These are phyloP conservation scores for Phytopythium vexans DNA, from an alignment of 352 stramenopile species.

Conservation along the genomic window DNA sequence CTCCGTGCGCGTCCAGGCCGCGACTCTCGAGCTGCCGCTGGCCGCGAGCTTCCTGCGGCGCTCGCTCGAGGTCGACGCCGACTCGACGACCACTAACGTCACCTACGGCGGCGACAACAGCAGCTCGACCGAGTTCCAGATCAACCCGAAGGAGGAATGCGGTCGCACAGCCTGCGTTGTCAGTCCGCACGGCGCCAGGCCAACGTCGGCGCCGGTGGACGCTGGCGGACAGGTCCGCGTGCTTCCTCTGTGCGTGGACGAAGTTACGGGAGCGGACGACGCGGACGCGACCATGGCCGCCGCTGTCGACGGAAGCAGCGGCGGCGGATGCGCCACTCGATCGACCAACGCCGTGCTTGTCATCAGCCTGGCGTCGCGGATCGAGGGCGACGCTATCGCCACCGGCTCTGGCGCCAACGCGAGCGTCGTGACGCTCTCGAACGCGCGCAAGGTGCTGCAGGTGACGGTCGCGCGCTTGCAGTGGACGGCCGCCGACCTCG, in stretches of 20 bases:
- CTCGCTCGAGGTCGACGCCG: slow-evolving; percentile 18
- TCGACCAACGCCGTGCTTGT: slow-evolving; percentile 42
- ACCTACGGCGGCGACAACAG: slow-evolving; percentile 7
- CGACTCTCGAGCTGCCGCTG: slow-evolving; percentile 46
- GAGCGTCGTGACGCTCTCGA: slow-evolving; percentile 29
- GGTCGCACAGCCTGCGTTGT: slow-evolving; percentile 40
- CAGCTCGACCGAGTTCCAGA: slow-evolving; percentile 29
- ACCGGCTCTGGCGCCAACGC: slow-evolving; percentile 7
- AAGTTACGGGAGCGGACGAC: slow-evolving; percentile 25
- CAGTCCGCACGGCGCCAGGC: slow-evolving; percentile 25
- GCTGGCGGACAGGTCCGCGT: slow-evolving; percentile 44
- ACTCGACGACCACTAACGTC: slow-evolving; percentile 24
- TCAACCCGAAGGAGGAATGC: slow-evolving; percentile 61
- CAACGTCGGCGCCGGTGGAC: slow-evolving; percentile 30
- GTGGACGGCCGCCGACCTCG: slow-evolving; percentile 33
- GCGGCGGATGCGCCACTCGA: slow-evolving; percentile 13
- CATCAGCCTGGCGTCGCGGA: slow-evolving; percentile 53
- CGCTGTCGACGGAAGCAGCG: slow-evolving; percentile 6
- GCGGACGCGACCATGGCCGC: slow-evolving; percentile 22
- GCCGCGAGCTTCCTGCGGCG: slow-evolving; percentile 30
- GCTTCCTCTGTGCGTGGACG: slow-evolving; percentile 35
- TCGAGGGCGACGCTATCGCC: slow-evolving; percentile 36
- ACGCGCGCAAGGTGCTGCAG: slow-evolving; percentile 40
- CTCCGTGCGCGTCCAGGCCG: slow-evolving; percentile 29
- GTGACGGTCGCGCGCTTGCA: slow-evolving; percentile 42